These are phyloP conservation scores for Trichosporon faecale DNA, from an alignment of 1,284 basidiomycete genomes.

Conservation along the genomic window DNA sequence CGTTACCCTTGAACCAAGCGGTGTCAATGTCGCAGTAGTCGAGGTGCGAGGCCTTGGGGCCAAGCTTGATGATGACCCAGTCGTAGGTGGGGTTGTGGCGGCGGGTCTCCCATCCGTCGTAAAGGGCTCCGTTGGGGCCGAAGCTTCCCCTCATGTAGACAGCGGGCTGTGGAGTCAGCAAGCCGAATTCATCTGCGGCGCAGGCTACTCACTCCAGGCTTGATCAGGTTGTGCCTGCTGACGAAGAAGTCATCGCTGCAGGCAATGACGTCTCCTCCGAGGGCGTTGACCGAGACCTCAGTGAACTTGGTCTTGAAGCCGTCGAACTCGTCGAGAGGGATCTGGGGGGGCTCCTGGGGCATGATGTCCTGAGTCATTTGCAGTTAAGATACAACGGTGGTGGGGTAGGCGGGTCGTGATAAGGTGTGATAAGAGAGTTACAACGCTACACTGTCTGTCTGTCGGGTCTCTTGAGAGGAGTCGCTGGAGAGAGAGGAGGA, in stretches of 20 bases:
- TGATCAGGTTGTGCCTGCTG: constrained; percentile 75
- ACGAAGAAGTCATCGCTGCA: constrained; percentile 97
- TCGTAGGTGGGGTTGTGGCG: constrained; percentile 80
- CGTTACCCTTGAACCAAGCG: constrained; percentile 93
- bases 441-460: neutral
- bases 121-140: constrained; percentile 91
- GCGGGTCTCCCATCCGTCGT: constrained; percentile 89
- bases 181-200: neutral
- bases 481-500: neutral
- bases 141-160: constrained; percentile 86
- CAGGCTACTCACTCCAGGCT: constrained; percentile 63
- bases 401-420: neutral
- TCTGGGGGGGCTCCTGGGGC: constrained; percentile 6
- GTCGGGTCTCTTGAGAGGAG: neutral
- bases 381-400: constrained; percentile 3
- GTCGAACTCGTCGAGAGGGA: constrained; percentile 60
- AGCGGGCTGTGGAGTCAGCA: constrained; percentile 55
- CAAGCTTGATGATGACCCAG: constrained; percentile 90
- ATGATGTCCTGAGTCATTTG: constrained; percentile 11
- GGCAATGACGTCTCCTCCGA: constrained; percentile 72
- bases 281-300: constrained; percentile 82
- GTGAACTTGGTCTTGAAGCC: constrained; percentile 60
- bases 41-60: constrained; percentile 66
- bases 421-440: neutral
- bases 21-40: constrained; percentile 94